These are phyloP conservation scores for Trichoderma sp. DNA, from an alignment of 2,329 filamentous ascomycete species.

Conservation along the genomic window DNA sequence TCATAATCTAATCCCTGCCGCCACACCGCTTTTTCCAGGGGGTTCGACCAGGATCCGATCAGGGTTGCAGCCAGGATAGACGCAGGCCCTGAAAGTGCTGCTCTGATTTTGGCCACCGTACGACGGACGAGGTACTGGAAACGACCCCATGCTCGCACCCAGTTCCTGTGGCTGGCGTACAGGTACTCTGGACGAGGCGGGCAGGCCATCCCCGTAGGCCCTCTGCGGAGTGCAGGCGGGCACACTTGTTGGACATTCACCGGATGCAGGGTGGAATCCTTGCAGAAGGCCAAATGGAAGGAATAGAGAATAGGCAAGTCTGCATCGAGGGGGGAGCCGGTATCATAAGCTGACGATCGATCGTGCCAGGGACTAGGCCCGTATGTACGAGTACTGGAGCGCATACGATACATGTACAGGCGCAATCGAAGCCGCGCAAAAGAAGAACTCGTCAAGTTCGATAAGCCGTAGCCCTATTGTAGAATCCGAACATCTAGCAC, in stretches of 20 bases:
- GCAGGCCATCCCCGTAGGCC: not conserved
- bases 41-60: slow-evolving; percentile 8
- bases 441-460: not conserved
- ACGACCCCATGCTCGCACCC: no score
- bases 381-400: not conserved
- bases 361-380: slow-evolving; percentile 3
- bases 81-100: not conserved
- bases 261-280: slow-evolving; percentile 8
- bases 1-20: slow-evolving; percentile 16
- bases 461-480: not conserved
- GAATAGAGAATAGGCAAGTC: slow-evolving; percentile 9
- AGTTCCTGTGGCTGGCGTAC: not conserved
- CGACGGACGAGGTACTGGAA: no score
- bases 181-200: not conserved
- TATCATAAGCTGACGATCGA: slow-evolving; percentile 22
- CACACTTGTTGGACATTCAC: not conserved
- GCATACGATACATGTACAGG: slow-evolving; percentile 8
- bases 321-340: slow-evolving; percentile 9
- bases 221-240: slow-evolving; percentile 6
- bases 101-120: not conserved
- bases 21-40: slow-evolving; percentile 28
- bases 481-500: slow-evolving; percentile 7
- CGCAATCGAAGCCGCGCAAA: not conserved
- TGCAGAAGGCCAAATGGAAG: slow-evolving; percentile 10
- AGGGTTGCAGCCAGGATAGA: not conserved